Conservation (phyloP, 495 filamentous ascomycete genomes). For the Trichoderma orchidacearum region DNA sequence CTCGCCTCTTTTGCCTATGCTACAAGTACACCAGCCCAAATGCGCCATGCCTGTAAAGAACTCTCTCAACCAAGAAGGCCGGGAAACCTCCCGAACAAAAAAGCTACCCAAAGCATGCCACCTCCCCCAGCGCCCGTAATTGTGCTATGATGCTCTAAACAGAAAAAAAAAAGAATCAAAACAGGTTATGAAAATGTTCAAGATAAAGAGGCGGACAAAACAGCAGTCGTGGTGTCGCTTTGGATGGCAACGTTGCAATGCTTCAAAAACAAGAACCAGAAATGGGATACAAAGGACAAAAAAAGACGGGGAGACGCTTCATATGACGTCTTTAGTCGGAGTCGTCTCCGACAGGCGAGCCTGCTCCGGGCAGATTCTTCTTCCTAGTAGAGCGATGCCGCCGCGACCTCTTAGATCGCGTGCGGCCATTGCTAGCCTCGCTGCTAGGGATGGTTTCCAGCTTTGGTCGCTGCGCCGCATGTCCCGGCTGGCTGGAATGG, state of each 20-base stretch:
- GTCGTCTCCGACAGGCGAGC: not conserved
- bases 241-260: too few relatives aligned
- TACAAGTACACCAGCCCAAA: not conserved
- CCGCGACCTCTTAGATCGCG: not conserved
- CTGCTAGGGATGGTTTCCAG: slow-evolving; percentile 21
- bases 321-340: not conserved
- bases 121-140: not conserved
- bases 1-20: not conserved
- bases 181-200: not conserved
- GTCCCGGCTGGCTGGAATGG: slow-evolving; percentile 4
- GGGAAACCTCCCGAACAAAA: not conserved
- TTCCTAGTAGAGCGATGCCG: not conserved
- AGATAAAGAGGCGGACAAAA: not conserved
- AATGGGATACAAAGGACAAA: not conserved
- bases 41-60: not conserved
- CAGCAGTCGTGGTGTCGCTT: too few relatives aligned
- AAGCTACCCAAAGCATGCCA: not conserved
- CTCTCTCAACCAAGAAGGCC: not conserved
- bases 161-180: not conserved
- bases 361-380: not conserved
- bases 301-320: not conserved
- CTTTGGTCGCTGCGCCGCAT: slow-evolving; percentile 18
- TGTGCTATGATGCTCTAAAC: not conserved
- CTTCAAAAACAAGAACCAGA: not conserved
- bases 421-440: not conserved